Evolutionary conservation across 441 rosid genomes (phyloP), one percentile per base, ranked within the genome.

Genomic region (Arabidopsis hybrid): DNA sequence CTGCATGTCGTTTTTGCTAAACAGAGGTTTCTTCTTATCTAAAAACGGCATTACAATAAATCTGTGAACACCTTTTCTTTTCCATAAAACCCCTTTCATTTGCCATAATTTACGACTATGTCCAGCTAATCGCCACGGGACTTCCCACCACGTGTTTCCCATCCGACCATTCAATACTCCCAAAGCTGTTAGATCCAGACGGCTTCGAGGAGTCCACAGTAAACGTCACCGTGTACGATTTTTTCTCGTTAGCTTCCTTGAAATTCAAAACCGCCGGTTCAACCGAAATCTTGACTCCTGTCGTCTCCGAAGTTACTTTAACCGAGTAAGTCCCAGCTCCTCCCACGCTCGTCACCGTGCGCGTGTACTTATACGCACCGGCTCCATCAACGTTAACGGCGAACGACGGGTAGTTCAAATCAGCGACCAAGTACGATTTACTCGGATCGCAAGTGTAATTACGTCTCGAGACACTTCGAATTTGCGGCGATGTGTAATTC

Each of bases 101-200:
- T 77, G 42, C 18, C 13, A 32, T 31, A 63, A 58, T 49, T 76
- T 56, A 63, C 72, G n/a, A 55, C 83, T 75, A 88, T 57, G 75
- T 73, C 97, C 97, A 91, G 72, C 75, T 87, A 77, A 94, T 57
- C 1, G 97, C 97, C 51, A 94, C 80, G 8, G 99, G 90, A 74
- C 95, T 94, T 7, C 80, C 85, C 13, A 91, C 99, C 38, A 62
- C 79, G 71, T 81, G 82, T 64, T 88, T 90, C 76, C 89, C 93
- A 52, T 90, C 89, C 11, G 93, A 82, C 99, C 99, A 94, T 77
- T 85, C 92, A 32, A 94, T 72, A 16, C 86, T 87, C 26, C 83
- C 93, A 39, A 91, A 94, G 60, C 60, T 77, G 40, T 79, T 78
- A 4, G 82, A 74, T 60, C 59, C 77, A 0, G 82, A 4, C 5